Conservation (phyloP, 768 basidiomycete genomes). For the Phlegmacium glaucopus region DNA sequence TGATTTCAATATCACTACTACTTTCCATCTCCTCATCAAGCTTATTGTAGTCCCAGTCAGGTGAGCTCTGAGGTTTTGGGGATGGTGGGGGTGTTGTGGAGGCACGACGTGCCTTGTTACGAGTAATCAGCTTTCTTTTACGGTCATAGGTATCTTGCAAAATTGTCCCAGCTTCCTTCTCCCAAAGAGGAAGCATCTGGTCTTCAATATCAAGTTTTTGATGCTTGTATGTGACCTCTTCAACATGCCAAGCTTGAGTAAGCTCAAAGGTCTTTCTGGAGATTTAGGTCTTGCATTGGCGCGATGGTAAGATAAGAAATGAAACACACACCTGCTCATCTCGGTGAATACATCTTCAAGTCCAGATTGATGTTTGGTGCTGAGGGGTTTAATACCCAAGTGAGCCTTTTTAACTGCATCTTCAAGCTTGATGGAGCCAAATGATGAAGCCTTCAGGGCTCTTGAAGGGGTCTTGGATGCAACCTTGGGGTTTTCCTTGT, state of each 20-base stretch:
- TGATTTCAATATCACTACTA: neutral
- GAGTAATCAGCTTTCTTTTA: neutral
- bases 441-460: neutral
- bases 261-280: neutral
- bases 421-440: neutral
- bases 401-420: neutral
- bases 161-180: neutral
- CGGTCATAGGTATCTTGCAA: neutral
- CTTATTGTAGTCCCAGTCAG: slow-evolving; percentile 1
- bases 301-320: neutral
- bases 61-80: neutral
- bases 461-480: no score
- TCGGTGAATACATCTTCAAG: neutral
- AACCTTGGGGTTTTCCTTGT: neutral
- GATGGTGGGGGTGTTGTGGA: neutral
- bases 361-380: neutral
- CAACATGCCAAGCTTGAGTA: neutral
- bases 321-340: neutral
- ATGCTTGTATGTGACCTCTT: neutral
- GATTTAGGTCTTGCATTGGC: neutral
- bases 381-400: neutral
- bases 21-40: neutral
- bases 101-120: neutral
- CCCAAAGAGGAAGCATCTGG: neutral
- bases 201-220: neutral